These are phyloP conservation scores for Cucurbita argyrosperma DNA, from an alignment of 306 rosid genomes.

Conservation along the genomic window DNA sequence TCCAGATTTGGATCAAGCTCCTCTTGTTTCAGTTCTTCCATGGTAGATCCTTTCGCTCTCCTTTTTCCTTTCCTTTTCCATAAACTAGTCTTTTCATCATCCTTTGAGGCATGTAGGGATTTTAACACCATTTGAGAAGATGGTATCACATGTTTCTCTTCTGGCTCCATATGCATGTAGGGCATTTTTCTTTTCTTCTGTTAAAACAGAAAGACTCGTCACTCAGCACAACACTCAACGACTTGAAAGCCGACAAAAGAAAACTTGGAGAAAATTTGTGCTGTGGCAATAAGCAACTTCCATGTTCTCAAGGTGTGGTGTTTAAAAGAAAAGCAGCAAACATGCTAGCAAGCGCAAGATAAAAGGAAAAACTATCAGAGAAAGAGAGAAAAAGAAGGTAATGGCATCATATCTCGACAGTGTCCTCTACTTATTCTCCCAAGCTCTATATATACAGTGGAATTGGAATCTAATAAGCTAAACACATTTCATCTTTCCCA, in stretches of 20 bases:
- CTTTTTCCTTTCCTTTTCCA: constrained; percentile 1
- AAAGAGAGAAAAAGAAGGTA: neutral
- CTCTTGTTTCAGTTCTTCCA: neutral
- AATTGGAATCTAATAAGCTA: neutral
- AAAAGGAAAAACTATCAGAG: neutral
- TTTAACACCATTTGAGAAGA: neutral
- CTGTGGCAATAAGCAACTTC: neutral
- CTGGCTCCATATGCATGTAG: constrained; percentile 3
- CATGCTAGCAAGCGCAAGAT: neutral
- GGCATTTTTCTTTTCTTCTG: neutral
- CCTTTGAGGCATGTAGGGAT: neutral
- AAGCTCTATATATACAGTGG: constrained; percentile 3
- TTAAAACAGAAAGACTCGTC: neutral
- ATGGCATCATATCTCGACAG: constrained; percentile 4
- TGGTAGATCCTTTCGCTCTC: neutral
- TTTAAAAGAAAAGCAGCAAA: neutral
- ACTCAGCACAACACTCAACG: neutral
- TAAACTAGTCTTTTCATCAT: neutral
- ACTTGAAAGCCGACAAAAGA: neutral
- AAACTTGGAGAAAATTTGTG: neutral
- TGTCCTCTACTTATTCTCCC: neutral
- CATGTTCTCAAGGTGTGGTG: constrained; percentile 1
- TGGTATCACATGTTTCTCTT: neutral
- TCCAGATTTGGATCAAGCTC: neutral
- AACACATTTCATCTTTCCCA: neutral